Evolutionary conservation across 306 rosid species (phyloP).

Genomic region (Glycine soja): DNA sequence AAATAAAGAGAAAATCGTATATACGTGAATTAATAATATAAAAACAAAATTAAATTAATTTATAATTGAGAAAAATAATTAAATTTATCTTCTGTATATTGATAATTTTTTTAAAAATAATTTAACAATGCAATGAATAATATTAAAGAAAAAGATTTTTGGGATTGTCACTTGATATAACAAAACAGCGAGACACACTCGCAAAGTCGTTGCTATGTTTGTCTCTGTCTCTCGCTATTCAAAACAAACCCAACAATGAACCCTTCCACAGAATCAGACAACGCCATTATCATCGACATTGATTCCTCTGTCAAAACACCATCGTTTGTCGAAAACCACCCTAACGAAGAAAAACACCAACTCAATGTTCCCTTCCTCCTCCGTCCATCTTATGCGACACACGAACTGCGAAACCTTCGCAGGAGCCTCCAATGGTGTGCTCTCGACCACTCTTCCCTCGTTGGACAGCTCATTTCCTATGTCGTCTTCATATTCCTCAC

Average conservation of each 20-base stretch:
- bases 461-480: conserved; percentile 64
- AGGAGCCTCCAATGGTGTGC: conserved; percentile 80
- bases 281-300: conserved; percentile 13
- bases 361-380: conserved; percentile 63
- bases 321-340: neutral
- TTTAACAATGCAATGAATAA: no score
- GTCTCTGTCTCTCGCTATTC: neutral
- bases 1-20: no score
- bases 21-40: no score
- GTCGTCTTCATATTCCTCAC: conserved; percentile 60
- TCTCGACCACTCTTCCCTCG: conserved; percentile 76
- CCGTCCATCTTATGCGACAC: conserved; percentile 60
- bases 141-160: no score
- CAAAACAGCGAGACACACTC: no score
- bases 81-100: no score
- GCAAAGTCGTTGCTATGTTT: no score
- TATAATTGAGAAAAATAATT: no score
- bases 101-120: no score
- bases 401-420: conserved; percentile 67
- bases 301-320: neutral
- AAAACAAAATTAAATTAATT: no score
- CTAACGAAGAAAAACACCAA: neutral
- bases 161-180: no score
- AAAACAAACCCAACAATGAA: conserved; percentile 21
- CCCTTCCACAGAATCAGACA: conserved; percentile 36